Conservation (phyloP, 176 grass and related monocot species). For the Aechmea fasciata region DNA sequence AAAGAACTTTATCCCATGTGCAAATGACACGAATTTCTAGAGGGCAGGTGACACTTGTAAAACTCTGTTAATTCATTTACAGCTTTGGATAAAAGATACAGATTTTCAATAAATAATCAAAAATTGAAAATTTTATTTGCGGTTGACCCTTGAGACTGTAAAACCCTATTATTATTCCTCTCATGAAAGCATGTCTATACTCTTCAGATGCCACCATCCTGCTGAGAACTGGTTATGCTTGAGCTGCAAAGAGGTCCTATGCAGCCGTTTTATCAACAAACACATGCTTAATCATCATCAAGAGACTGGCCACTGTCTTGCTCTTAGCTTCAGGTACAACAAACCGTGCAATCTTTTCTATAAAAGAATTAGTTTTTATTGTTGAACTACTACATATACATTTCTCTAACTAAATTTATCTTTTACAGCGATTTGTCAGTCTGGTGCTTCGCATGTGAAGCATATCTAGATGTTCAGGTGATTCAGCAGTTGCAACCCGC, state of each 20-base stretch:
- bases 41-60: neutral
- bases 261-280: constrained; percentile 95
- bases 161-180: neutral
- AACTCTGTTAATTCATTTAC: neutral
- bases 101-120: neutral
- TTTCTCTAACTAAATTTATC: constrained; percentile 7
- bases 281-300: constrained; percentile 80
- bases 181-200: constrained; percentile 8
- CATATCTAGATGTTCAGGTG: constrained; percentile 85
- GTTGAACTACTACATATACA: neutral
- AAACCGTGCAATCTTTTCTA: neutral
- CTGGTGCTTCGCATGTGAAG: constrained; percentile 85
- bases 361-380: neutral
- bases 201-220: constrained; percentile 67
- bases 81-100: neutral
- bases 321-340: constrained; percentile 72
- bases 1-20: no score
- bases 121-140: neutral
- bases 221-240: constrained; percentile 89
- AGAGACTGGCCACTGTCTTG: constrained; percentile 65
- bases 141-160: neutral
- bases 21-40: no score
- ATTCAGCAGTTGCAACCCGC: constrained; percentile 58
- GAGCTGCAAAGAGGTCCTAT: constrained; percentile 89
- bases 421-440: constrained; percentile 78